phyloP scores from a whole-genome alignment of 805 yeast genomes.

The Yarrowia deformans region DNA sequence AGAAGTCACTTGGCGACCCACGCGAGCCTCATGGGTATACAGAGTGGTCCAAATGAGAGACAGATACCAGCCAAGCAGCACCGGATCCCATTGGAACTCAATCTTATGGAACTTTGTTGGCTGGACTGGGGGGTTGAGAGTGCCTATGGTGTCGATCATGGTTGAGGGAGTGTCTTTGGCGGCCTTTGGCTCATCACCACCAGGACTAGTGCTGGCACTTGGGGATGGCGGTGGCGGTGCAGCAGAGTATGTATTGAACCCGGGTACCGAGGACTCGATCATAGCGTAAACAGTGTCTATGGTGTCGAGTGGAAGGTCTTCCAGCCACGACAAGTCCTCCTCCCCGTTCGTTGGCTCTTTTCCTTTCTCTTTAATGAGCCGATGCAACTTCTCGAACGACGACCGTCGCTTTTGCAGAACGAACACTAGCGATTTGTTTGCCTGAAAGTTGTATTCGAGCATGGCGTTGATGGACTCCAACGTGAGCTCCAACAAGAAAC shows the following conservation, averaged over 20 bases:
- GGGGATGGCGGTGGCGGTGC: neutral
- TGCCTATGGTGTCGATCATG: conserved; percentile 22
- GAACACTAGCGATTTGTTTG: conserved; percentile 26
- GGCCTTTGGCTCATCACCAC: neutral
- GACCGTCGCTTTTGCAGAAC: conserved; percentile 27
- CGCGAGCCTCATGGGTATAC: conserved; percentile 26
- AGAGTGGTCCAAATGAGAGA: conserved; percentile 24
- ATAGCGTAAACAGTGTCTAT: conserved; percentile 25
- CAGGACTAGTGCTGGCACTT: neutral
- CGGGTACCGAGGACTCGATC: conserved; percentile 13
- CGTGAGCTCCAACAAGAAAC: conserved; percentile 19
- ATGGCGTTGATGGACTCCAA: conserved; percentile 36
- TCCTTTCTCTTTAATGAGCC: conserved; percentile 28
- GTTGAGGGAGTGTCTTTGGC: conserved; percentile 6
- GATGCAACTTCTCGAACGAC: conserved; percentile 17
- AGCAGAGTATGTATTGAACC: neutral
- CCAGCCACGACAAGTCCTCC: conserved; percentile 34
- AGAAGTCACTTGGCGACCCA: conserved; percentile 33
- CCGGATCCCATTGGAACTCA: conserved; percentile 31
- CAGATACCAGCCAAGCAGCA: conserved; percentile 36
- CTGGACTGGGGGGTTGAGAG: conserved; percentile 7
- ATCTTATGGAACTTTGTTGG: conserved; percentile 29
- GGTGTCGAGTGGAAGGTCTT: conserved; percentile 27
- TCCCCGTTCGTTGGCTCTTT: conserved; percentile 21
- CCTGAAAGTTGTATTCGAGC: conserved; percentile 34